Base-by-base conservation (phyloP, 768 basidiomycete genomes). In the Strobilomyces confusus region DNA sequence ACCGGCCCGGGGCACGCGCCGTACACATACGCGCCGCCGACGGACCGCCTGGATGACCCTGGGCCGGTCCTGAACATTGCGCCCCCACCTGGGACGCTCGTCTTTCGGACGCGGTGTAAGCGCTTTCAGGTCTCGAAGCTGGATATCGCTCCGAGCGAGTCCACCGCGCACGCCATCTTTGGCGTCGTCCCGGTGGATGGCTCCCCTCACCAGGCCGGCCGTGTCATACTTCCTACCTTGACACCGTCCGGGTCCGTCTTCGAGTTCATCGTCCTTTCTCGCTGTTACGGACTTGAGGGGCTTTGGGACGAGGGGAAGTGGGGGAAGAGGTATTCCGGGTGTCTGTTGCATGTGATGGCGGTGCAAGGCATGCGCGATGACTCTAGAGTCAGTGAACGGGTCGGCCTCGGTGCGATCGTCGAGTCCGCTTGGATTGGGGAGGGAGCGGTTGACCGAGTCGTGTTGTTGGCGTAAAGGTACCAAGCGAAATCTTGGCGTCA, bases 251-350 rank as follows among this genome's bases (percentile, higher is more conserved):
- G 29, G 1, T 44, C 51, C 2, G 17, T 32, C 17, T 44, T 61
- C 7, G 62, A 64, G 19, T 51, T 67, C n/a, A 33, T 61, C n/a
- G 59, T 63, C 12, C 38, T 66, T 5, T 65, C 64, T 9, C 53
- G 62, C 7, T 45, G 38, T 5, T 47, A 25, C 5, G 47, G 37
- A 1, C 14, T 48, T 7, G 0, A 0, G 2, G 58, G 57, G 23
- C 33, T 66, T 2, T 62, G 36, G 29, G 54, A 66, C 17, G 54
- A 61, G 32, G 20, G 9, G 1, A 17, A 23, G 12, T 57, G 55
- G 42, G 59, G 64, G 19, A 9, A 52, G 17, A 26, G 17, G 25
- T 59, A 61, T 38, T 32, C 51, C 17, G 62, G 56, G 17, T 51
- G 49, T 34, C 2, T 51, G 32, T 22, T 65, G 37, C 47, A 67